Conservation (phyloP, 139 green algal genomes). For the Chlamydomonas sphaeroides region DNA sequence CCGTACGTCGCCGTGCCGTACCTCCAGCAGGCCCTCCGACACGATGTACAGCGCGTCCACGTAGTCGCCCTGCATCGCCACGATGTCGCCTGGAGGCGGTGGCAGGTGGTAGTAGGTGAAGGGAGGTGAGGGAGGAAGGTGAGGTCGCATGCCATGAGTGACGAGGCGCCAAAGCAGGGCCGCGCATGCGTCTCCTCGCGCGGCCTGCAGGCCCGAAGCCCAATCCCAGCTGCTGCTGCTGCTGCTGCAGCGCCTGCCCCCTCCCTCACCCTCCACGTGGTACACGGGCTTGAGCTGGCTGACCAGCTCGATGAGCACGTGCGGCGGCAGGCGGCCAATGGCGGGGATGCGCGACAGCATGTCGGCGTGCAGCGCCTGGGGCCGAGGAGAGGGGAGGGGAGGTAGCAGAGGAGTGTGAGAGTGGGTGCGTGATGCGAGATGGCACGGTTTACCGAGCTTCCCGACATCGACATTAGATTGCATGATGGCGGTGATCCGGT, state of each 20-base stretch:
- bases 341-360: constrained; percentile 17
- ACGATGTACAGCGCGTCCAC: constrained; percentile 38
- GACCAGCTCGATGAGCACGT: constrained; percentile 32
- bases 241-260: no score
- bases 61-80: constrained; percentile 35
- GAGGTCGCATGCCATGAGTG: no score
- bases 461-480: no score
- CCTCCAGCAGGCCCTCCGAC: constrained; percentile 37
- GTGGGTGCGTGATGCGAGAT: no score
- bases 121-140: no score
- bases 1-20: background rate
- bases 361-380: constrained; percentile 7
- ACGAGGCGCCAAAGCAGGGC: no score
- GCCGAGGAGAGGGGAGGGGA: no score
- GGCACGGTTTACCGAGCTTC: no score
- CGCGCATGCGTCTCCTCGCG: no score
- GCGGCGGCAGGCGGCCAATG: constrained; percentile 23
- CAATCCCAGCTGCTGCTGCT: background rate
- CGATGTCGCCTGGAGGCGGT: constrained; percentile 37
- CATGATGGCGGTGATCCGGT: no score
- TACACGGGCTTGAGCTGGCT: constrained; percentile 31
- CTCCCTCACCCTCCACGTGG: constrained; percentile 38
- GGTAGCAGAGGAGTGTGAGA: background rate
- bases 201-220: background rate
- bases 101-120: no score